These are phyloP conservation scores for Colletotrichum sp. DNA, from an alignment of 2,329 filamentous ascomycete species.

Conservation along the genomic window DNA sequence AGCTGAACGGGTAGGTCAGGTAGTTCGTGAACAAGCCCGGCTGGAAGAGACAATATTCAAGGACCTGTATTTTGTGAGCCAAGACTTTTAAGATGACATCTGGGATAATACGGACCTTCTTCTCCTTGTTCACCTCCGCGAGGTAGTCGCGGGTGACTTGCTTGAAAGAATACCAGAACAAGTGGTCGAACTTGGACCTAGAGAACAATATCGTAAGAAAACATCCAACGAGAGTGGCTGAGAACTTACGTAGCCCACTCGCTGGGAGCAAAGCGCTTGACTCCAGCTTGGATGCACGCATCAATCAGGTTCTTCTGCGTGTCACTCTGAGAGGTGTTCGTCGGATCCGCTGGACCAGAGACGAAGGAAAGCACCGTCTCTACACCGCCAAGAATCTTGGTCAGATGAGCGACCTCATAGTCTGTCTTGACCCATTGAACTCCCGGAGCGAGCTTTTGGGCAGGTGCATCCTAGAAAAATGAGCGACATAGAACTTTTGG, in stretches of 20 bases:
- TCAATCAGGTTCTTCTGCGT: conserved; percentile 63
- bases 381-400: conserved; percentile 43
- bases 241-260: conserved; percentile 54
- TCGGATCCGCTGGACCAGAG: conserved; percentile 21
- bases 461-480: conserved; percentile 25
- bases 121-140: conserved; percentile 51
- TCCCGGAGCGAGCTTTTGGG: conserved; percentile 20
- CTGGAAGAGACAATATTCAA: conserved; percentile 63
- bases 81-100: accelerated
- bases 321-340: conserved; percentile 46
- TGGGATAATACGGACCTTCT: conserved; percentile 34
- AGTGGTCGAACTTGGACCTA: conserved; percentile 30
- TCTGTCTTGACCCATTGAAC: conserved; percentile 46
- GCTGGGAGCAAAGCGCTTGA: conserved; percentile 65
- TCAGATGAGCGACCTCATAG: conserved; percentile 48
- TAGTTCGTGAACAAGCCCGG: conserved; percentile 61
- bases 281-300: conserved; percentile 61
- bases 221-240: background rate
- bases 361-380: conserved; percentile 61
- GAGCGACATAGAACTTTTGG: background rate
- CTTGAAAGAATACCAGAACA: conserved; percentile 58
- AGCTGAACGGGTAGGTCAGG: conserved; percentile 52
- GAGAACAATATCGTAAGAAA: background rate
- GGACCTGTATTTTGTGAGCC: conserved; percentile 36
- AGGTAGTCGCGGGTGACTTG: conserved; percentile 54